Evolutionary conservation across 345 rosid species (phyloP), one percentile per base, ranked within the genome.

Genomic region (Noccaea caerulescens): DNA sequence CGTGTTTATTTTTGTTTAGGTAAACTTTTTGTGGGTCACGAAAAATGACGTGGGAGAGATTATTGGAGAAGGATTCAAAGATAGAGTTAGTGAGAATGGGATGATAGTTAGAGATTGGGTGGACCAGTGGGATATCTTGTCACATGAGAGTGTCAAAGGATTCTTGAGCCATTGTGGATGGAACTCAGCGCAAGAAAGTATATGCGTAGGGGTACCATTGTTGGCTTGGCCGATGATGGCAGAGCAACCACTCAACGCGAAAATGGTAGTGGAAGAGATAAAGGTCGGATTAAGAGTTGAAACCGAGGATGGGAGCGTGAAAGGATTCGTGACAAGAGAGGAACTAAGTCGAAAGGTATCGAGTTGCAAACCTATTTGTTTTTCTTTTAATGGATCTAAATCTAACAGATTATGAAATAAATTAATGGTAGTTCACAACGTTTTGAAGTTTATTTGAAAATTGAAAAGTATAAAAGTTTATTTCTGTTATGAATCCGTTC

Each of bases 91-190:
- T 6, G 84, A 68, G 6, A 81, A 79, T 55, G 96, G 96, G 6
- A 60, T 87, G 32, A 66, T 92, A 27, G 84, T 87, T 34, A 73
- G 76, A 57, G 88, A 85, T 4, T 93, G 97, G 93, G 95, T 93
- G 1, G 81, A 90, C 6, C 93, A 90, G 58, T 76, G 70, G 58
- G 83, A 82, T 68, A 85, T 90, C 34, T 14, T 93, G n/a, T 36
- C 10, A 55, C 97, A 93, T 80, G 66, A 25, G 7, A 80, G 88
- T 27, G 78, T 93, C 9, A 18, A 71, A 78, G 97, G 96, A 9
- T 87, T 85, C 34, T 39, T 90, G 58, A 90, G 91, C 43, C 98
- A 93, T 49, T 93, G 97, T 14, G 98, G 96, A 6, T 90, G 96
- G 98, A 93, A 90, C 63, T 93, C 98, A 3, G 80, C 76, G 0